Base-by-base conservation (phyloP, 176 grass and related monocot genomes). In the Triticum urartu region DNA sequence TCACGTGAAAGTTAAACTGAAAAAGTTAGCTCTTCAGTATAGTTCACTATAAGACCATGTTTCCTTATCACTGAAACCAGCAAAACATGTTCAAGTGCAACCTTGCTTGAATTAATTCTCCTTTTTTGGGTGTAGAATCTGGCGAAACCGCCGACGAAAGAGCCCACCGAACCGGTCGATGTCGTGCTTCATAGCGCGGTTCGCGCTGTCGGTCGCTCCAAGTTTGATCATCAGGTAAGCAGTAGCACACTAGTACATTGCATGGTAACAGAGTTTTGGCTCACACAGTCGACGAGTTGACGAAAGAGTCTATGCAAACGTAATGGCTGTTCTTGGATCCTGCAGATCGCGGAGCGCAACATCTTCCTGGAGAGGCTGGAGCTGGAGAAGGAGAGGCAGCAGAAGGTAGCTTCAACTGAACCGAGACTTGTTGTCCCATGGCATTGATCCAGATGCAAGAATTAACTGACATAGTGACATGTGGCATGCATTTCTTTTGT, bases 171-270 rank as follows among this genome's bases (percentile, higher is more conserved):
- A 32, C 96, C 93, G 39, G 48, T 90, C 0, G 83, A 94, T 89
- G 58, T 92, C 24, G 64, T 91, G 78, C 92, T 98, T 79, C 91
- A 94, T 42, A 95, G 91, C 11, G 90, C 89, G 3, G 52, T 92
- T 20, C 96, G 96, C 2, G 85, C 92, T 2, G 30, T 91, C 1
- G 77, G 74, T 3, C 92, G 97, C 5, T 64, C 90, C 75, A 89
- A 87, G 50, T 98, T 98, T 78, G 93, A 98, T 91, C 71, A 65
- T 52, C 89, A 86, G 45, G 96, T 98, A 91, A 94, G 94, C 81
- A 47, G 85, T 62, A 22, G 70, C 38, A 14, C 70, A 70, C 40
- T 73, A 30, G 2, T 30, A 28, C 50, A 62, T 33, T 84, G 76
- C 43, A 64, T 28, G 40, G 64, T 74, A n/a, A 82, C 54, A 59